These are phyloP conservation scores for Lodderomyces orthopsilosis DNA, from an alignment of 1,139 yeast species.

Conservation along the genomic window DNA sequence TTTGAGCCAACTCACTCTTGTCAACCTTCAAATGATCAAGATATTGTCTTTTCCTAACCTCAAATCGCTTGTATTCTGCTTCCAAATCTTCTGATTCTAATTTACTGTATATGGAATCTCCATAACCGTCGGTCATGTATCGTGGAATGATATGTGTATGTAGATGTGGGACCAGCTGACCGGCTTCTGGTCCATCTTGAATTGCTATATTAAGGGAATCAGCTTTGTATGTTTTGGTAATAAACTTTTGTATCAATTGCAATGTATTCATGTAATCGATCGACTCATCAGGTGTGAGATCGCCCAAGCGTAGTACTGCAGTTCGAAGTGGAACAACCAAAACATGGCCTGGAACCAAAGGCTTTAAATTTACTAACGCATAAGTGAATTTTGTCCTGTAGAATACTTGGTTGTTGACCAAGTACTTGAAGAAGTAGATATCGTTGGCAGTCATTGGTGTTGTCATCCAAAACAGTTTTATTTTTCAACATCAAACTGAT, in stretches of 20 bases:
- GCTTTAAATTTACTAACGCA: conserved; percentile 86
- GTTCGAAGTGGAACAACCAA: conserved; percentile 77
- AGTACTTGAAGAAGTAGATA: conserved; percentile 50
- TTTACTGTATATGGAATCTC: conserved; percentile 55
- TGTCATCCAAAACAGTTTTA: no score
- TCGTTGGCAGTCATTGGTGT: conserved; percentile 10
- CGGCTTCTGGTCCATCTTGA: conserved; percentile 95
- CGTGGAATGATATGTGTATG: conserved; percentile 94
- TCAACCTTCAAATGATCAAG: conserved; percentile 3
- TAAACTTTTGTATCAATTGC: conserved; percentile 67
- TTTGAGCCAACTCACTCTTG: conserved; percentile 22
- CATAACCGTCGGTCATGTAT: conserved; percentile 57
- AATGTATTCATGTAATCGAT: conserved; percentile 74
- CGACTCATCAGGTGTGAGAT: conserved; percentile 68
- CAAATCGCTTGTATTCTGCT: conserved; percentile 30
- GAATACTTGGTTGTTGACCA: conserved; percentile 65
- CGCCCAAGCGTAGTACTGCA: conserved; percentile 58
- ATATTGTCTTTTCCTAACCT: conserved; percentile 15
- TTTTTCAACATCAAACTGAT: no score
- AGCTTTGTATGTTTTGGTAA: conserved; percentile 64
- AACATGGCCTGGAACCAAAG: conserved; percentile 88
- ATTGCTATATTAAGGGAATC: conserved; percentile 84
- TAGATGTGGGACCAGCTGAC: conserved; percentile 89
- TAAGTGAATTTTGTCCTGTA: conserved; percentile 57
- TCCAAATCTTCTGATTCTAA: conserved; percentile 49